These are phyloP conservation scores for Phaeosphaeria sp. DNA, from an alignment of 2,329 filamentous ascomycete genomes.

Conservation along the genomic window DNA sequence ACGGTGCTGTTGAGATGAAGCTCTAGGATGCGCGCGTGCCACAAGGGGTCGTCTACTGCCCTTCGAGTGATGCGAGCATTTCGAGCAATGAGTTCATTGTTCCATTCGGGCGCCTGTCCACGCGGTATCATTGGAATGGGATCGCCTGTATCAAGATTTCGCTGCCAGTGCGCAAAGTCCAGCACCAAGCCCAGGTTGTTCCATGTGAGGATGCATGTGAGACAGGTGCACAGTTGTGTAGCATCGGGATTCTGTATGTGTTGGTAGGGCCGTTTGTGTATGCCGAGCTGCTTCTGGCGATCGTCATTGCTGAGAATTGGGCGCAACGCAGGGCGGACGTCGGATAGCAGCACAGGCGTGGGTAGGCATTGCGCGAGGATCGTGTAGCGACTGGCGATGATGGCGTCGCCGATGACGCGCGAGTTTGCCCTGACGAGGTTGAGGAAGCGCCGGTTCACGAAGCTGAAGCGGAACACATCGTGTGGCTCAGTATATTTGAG, in stretches of 20 bases:
- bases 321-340: constrained; percentile 48
- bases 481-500: constrained; percentile 56
- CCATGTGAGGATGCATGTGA: constrained; percentile 64
- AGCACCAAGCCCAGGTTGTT: constrained; percentile 61
- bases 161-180: constrained; percentile 65
- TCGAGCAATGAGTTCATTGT: constrained; percentile 51
- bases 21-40: constrained; percentile 59
- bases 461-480: constrained; percentile 57
- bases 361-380: constrained; percentile 60
- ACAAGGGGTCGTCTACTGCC: constrained; percentile 57
- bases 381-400: constrained; percentile 58
- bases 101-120: constrained; percentile 59
- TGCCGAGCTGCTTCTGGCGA: constrained; percentile 53
- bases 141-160: constrained; percentile 56
- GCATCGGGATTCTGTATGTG: constrained; percentile 59
- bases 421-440: constrained; percentile 56
- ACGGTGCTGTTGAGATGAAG: constrained; percentile 57
- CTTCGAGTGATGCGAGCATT: constrained; percentile 55
- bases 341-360: constrained; percentile 54
- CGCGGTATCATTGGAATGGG: constrained; percentile 61
- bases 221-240: constrained; percentile 61
- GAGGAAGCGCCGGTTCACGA: constrained; percentile 52
- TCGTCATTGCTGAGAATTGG: constrained; percentile 49
- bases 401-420: constrained; percentile 49
- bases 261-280: constrained; percentile 60